Percentiles rank a stretch among this genome's conserved stretches.
phyloP scores from a whole-genome alignment of 176 grass and related monocot species.

The Miscanthus lutarioriparius region DNA sequence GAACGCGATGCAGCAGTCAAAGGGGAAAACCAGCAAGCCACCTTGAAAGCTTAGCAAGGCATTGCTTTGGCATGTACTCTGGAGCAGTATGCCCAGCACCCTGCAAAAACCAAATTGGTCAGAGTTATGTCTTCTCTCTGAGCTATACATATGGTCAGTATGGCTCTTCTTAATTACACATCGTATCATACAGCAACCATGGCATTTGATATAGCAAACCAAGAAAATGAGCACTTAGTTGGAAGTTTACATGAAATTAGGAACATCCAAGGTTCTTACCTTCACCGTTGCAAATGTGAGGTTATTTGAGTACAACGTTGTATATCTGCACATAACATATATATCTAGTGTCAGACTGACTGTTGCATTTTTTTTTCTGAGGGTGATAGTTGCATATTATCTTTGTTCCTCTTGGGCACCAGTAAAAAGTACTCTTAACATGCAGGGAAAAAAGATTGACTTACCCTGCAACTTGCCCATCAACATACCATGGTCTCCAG shows the following conservation, averaged over 20 bases:
- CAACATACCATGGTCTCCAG: background rate
- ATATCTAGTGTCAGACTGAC: background rate
- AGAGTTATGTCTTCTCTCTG: too few species aligned
- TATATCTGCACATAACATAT: constrained; percentile 51
- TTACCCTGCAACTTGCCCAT: background rate
- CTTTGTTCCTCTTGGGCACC: background rate
- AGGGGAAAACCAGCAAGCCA: constrained; percentile 40
- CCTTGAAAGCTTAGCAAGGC: constrained; percentile 45
- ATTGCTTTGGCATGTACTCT: constrained; percentile 52
- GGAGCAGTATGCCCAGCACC: constrained; percentile 57
- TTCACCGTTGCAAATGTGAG: constrained; percentile 69
- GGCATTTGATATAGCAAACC: background rate
- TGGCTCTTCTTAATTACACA: background rate
- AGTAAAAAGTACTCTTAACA: background rate
- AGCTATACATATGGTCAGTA: background rate
- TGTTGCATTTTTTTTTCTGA: background rate
- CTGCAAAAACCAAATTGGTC: constrained; percentile 7
- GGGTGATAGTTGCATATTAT: background rate
- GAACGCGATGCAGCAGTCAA: background rate
- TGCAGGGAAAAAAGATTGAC: background rate
- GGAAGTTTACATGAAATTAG: background rate
- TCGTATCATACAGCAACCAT: background rate
- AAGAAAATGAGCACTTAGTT: background rate
- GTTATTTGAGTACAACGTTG: constrained; percentile 55
- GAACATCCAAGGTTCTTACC: background rate